These are phyloP conservation scores for Tilletiaria anomala DNA, from an alignment of 1,284 basidiomycete species.

Conservation along the genomic window DNA sequence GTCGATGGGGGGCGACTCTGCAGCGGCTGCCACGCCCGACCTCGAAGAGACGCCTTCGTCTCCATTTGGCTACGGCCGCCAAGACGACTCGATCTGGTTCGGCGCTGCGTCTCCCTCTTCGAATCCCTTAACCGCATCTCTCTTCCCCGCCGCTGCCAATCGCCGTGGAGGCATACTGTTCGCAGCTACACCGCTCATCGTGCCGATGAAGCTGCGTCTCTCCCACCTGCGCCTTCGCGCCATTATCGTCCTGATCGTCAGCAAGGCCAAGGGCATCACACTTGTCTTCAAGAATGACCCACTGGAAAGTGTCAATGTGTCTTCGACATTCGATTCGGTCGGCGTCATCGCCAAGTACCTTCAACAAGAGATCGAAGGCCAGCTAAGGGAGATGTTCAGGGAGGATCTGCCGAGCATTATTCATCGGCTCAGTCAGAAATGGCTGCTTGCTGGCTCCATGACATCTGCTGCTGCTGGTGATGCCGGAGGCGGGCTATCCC, in stretches of 20 bases:
- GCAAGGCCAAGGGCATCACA: conserved; percentile 87
- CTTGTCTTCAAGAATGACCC: conserved; percentile 99
- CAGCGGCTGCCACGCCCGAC: too few relatives aligned
- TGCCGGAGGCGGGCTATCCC: too few relatives aligned
- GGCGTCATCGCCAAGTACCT: conserved; percentile 70
- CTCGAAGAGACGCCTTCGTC: conserved; percentile 4
- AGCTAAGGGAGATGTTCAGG: conserved; percentile 92
- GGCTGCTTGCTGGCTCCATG: too few relatives aligned
- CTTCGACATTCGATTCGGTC: conserved; percentile 93
- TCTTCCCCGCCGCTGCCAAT: conserved; percentile 10
- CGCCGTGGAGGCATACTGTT: conserved; percentile 37
- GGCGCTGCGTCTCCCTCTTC: too few relatives aligned
- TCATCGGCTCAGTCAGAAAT: too few relatives aligned
- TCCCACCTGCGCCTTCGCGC: conserved; percentile 84
- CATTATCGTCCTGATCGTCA: conserved; percentile 93
- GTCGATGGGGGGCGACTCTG: too few relatives aligned
- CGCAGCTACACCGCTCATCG: conserved; percentile 42
- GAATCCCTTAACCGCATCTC: conserved; percentile 4
- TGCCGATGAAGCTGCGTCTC: conserved; percentile 95
- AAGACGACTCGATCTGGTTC: conserved; percentile 13
- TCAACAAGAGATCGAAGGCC: conserved; percentile 73
- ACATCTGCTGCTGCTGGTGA: too few relatives aligned
- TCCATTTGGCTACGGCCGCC: not conserved
- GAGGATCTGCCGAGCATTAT: conserved; percentile 95
- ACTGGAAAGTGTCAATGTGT: conserved; percentile 91